These are phyloP conservation scores for Sclerotinia subarctica DNA, from an alignment of 2,329 filamentous ascomycete genomes.

Conservation along the genomic window DNA sequence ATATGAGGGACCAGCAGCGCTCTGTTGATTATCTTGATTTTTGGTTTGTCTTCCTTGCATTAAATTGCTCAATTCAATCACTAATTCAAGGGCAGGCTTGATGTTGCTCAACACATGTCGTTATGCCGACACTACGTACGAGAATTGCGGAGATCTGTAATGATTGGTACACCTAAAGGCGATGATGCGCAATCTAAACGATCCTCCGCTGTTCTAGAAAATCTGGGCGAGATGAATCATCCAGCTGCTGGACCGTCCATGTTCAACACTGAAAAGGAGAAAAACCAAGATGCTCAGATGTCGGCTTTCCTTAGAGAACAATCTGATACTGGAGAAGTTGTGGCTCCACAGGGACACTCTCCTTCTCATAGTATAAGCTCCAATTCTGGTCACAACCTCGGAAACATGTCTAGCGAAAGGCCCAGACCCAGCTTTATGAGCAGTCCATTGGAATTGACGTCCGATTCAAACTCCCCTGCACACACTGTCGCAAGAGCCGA, in stretches of 20 bases:
- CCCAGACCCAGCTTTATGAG: conserved; percentile 55
- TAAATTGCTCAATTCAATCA: conserved; percentile 2
- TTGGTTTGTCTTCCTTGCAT: conserved; percentile 57
- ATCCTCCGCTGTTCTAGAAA: conserved; percentile 76
- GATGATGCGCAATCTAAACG: conserved; percentile 75
- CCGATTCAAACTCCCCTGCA: conserved; percentile 77
- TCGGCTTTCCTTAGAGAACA: conserved; percentile 82
- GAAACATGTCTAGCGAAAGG: conserved; percentile 50
- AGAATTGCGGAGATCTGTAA: conserved; percentile 86
- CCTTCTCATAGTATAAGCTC: conserved; percentile 46
- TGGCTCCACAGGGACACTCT: conserved; percentile 48
- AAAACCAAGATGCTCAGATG: conserved; percentile 81
- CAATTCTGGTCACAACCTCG: conserved; percentile 38
- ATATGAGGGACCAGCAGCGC: conserved; percentile 97
- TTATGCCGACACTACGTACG: conserved; percentile 96
- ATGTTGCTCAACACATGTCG: conserved; percentile 98
- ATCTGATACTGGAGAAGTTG: conserved; percentile 46
- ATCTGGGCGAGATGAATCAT: conserved; percentile 63
- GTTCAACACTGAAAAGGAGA: conserved; percentile 67
- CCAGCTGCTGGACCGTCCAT: conserved; percentile 58
- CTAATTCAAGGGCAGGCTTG: conserved; percentile 64
- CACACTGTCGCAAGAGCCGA: conserved; percentile 86
- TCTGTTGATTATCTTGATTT: conserved; percentile 98
- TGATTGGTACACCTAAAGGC: conserved; percentile 87
- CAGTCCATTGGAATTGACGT: conserved; percentile 59